Percentiles rank a stretch among this genome's conserved stretches.
Conservation (phyloP, 768 basidiomycete species). For the Suillus variegatus region DNA sequence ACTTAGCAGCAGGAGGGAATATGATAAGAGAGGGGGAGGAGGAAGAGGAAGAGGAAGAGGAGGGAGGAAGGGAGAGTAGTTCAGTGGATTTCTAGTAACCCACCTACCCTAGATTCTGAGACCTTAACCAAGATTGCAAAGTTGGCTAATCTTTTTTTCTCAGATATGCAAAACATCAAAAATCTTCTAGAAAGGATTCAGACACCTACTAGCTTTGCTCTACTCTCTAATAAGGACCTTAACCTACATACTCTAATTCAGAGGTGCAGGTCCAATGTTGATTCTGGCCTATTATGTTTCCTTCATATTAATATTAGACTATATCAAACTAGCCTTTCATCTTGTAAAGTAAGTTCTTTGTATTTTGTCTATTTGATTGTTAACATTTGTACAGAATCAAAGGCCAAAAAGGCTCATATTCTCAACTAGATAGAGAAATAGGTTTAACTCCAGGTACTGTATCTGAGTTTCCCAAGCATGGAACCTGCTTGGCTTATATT, state of each 20-base stretch:
- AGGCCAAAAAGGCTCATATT: neutral
- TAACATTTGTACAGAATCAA: neutral
- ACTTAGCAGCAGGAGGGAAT: neutral
- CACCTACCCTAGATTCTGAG: neutral
- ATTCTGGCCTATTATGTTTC: neutral
- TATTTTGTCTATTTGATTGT: neutral
- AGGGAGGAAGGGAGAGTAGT: no score
- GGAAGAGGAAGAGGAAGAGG: neutral
- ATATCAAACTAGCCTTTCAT: neutral
- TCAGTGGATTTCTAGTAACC: neutral
- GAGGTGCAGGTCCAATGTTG: neutral
- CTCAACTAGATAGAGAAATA: neutral
- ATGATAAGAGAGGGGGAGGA: no score
- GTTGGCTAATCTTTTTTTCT: neutral
- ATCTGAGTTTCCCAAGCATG: neutral
- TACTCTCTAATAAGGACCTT: neutral
- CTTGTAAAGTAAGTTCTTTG: neutral
- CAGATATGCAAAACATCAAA: neutral
- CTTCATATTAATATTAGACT: neutral
- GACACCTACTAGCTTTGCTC: neutral
- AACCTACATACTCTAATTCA: neutral
- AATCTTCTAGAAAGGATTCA: neutral
- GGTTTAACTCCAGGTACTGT: neutral
- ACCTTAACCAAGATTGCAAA: neutral
- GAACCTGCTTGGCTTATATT: neutral